Base-by-base conservation (phyloP, 345 rosid genomes). In the Toxicodendron radicans region DNA sequence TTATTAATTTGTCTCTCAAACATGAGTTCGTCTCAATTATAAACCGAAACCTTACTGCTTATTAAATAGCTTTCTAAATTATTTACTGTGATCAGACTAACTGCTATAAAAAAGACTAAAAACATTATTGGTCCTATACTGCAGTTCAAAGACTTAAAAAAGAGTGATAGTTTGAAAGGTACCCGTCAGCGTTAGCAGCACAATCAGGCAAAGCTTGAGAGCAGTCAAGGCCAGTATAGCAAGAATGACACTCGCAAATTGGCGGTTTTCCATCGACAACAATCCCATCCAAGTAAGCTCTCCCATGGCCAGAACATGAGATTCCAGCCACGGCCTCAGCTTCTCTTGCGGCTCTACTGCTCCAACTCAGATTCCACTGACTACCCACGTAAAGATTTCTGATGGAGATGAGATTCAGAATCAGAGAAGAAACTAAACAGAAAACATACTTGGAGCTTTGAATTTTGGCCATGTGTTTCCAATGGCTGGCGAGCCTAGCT, bases 291-390 rank as follows among this genome's bases (percentile, higher is more conserved):
- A 91, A 49, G 65, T 58, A 93, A n/a, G 89, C 93, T 80, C 87
- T 83, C 4, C 97, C 94, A 38, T 91, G 94, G 61, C 93, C 91
- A 0, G 92, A 91, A 69, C 98, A 93, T 9, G 86, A 45, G 30
- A 84, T 59, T 21, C 84, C 83, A 0, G 96, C 94, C 75, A 78
- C 94, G 1, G 69, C 56, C 67, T 91, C 94, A 3, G 94, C 94
- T 81, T 91, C 93, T 2, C 0, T 63, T 7, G 92, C 93, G 0
- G 93, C 93, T 73, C 21, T 77, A 32, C 45, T 35, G 72, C 80
- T 89, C 98, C 98, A 93, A 24, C 87, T 85, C 23, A 77, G 77
- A 27, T 18, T 72, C 83, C 82, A 64, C 35, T 46, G 52, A 64
- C 59, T 64, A 35, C 75, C 74, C 14, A 14, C 52, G 24, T 77